Base-by-base conservation (phyloP, 352 stramenopile species). In the Phytophthora quininea region DNA sequence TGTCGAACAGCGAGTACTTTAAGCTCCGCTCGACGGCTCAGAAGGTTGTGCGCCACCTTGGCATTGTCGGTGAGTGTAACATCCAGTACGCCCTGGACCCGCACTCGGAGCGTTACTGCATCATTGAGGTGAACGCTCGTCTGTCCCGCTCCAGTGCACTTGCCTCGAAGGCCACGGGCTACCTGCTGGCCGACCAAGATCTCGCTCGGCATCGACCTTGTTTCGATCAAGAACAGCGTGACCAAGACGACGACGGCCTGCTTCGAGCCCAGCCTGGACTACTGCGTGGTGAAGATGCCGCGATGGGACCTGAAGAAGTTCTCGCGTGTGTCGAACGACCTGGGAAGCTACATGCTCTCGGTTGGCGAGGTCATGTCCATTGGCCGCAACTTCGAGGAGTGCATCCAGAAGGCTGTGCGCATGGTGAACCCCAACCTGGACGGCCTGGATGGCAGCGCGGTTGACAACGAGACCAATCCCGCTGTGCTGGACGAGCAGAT, bases 351-450 rank as follows among this genome's bases (percentile, higher is more conserved):
- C 69, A 99, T 99, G 96, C 91, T 96, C 40, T 97, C 82, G 64
- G 96, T 99, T 35, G 96, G 96, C 45, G 97, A 99, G 78, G 97
- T 99, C 52, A 99, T 99, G 97, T 88, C 89, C 32, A 98, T 99
- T 61, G 97, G 96, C 29, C 88, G 95, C 50, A 98, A 93, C 52
- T 98, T 99, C 71, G 97, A 99, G 72, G 97, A 99, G 79, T 92
- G 88, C 24, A 98, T 99, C 64, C 97, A 99, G 76, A 99, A 99
- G 80, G 97, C 96, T 33, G 88, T 98, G 63, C 88, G 93, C 55
- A 98, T 98, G 94, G 93, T 96, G 27, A 88, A 92, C 62, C 91
- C 91, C 38, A 90, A 88, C 63, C 64, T 96, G 45, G 80, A 91
- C 43, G 92, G 90, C 46, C 69, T 98, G 19, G 95, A 98, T 49